phyloP scores from a whole-genome alignment of 2,329 filamentous ascomycete species.

The Xylaria multiplex region DNA sequence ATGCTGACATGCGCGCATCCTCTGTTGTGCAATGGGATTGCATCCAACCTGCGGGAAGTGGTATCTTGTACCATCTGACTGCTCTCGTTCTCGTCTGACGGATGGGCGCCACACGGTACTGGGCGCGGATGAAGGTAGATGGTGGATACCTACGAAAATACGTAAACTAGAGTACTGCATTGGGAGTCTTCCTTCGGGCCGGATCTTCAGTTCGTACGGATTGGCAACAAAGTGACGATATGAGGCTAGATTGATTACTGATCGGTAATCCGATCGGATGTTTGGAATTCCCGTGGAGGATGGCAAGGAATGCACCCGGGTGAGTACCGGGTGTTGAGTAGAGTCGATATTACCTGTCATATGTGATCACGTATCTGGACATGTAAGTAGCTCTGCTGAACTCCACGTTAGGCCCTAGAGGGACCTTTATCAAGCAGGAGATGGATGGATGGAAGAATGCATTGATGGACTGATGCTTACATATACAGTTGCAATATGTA shows the following conservation, averaged over 20 bases:
- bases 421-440: not conserved
- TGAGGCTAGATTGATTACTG: too few species aligned
- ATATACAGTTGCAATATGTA: too few species aligned
- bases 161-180: not conserved
- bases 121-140: not conserved
- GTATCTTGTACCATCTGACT: conserved; percentile 8
- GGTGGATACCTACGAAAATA: not conserved
- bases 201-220: not conserved
- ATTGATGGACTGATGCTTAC: too few species aligned
- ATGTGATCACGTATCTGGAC: not conserved
- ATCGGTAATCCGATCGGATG: too few species aligned
- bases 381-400: not conserved
- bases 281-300: too few species aligned
- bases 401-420: conserved; percentile 13
- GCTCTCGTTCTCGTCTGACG: not conserved
- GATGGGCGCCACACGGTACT: not conserved
- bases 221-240: not conserved
- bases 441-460: not conserved
- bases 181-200: not conserved
- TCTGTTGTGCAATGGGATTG: not conserved
- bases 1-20: not conserved
- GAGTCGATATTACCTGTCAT: not conserved
- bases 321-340: too few species aligned
- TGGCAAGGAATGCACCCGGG: too few species aligned
- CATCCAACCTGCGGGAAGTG: not conserved